Conservation (phyloP, 768 basidiomycete species). For the Lactifluus rugatus region DNA sequence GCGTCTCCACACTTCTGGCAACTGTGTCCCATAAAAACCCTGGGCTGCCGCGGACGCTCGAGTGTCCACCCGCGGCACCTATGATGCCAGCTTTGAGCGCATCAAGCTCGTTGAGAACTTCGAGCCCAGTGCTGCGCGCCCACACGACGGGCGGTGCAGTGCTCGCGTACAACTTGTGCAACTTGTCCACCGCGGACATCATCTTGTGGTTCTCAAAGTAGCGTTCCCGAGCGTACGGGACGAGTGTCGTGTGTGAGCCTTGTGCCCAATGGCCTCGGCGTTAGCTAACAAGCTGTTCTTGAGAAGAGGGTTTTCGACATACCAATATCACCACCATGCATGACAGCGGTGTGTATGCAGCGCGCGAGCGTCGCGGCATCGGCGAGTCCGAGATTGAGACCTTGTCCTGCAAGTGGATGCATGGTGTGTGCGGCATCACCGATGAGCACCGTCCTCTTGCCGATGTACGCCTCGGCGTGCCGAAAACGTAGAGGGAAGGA, state of each 20-base stretch:
- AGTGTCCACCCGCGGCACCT: constrained; percentile 56
- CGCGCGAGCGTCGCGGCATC: constrained; percentile 69
- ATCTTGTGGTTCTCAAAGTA: constrained; percentile 83
- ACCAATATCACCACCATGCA: constrained; percentile 78
- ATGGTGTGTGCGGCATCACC: constrained; percentile 95
- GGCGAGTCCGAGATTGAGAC: constrained; percentile 85
- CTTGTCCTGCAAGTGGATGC: constrained; percentile 94
- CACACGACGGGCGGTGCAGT: constrained; percentile 66
- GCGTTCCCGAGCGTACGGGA: constrained; percentile 68
- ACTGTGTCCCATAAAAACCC: constrained; percentile 21
- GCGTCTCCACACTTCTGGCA: constrained; percentile 37
- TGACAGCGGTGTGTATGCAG: constrained; percentile 48
- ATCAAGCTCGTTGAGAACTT: constrained; percentile 85
- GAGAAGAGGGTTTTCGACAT: constrained; percentile 21
- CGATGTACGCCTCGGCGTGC: constrained; percentile 81
- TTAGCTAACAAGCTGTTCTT: background rate
- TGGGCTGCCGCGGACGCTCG: constrained; percentile 6
- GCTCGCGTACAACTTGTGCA: constrained; percentile 77
- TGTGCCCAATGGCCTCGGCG: background rate
- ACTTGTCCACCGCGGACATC: constrained; percentile 78
- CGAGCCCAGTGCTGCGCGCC: constrained; percentile 79
- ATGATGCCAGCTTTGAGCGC: constrained; percentile 76
- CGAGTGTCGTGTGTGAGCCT: constrained; percentile 70
- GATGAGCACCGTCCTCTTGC: constrained; percentile 80
- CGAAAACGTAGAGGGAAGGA: constrained; percentile 85